A percentile compares a stretch with the other conserved stretches of the same genome.
Conservation (phyloP, 148 eudicot species). For the Spergularia marina region DNA sequence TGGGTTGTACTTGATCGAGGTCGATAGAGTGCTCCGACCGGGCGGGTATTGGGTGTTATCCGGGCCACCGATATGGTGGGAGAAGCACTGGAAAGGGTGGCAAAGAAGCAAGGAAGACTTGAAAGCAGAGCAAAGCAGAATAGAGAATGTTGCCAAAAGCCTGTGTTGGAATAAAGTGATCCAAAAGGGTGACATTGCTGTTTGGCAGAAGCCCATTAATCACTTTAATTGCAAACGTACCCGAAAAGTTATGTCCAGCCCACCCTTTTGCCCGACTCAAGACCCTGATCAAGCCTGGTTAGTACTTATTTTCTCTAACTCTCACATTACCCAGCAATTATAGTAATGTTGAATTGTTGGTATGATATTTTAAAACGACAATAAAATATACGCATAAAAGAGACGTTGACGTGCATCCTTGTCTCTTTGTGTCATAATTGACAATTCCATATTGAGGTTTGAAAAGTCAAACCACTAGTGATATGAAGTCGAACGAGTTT, state of each 20-base stretch:
- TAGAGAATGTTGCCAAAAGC: conserved; percentile 64
- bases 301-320: conserved; percentile 13
- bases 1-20: conserved; percentile 68
- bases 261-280: conserved; percentile 50
- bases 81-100: conserved; percentile 71
- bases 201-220: conserved; percentile 74
- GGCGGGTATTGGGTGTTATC: conserved; percentile 85
- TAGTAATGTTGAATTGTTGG: no score
- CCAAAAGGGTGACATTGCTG: conserved; percentile 64
- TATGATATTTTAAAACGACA: no score
- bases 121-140: conserved; percentile 59
- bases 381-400: no score
- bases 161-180: conserved; percentile 74
- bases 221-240: conserved; percentile 53
- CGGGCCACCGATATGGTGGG: conserved; percentile 66
- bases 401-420: no score
- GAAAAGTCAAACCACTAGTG: no score
- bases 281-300: conserved; percentile 76
- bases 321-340: no score
- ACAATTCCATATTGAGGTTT: no score
- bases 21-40: conserved; percentile 68
- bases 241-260: conserved; percentile 28
- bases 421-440: no score
- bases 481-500: no score
- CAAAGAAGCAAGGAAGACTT: conserved; percentile 61